Percentiles rank a stretch among this genome's conserved stretches.
Evolutionary conservation across 345 rosid genomes (phyloP).

Genomic region (Salix caprea): DNA sequence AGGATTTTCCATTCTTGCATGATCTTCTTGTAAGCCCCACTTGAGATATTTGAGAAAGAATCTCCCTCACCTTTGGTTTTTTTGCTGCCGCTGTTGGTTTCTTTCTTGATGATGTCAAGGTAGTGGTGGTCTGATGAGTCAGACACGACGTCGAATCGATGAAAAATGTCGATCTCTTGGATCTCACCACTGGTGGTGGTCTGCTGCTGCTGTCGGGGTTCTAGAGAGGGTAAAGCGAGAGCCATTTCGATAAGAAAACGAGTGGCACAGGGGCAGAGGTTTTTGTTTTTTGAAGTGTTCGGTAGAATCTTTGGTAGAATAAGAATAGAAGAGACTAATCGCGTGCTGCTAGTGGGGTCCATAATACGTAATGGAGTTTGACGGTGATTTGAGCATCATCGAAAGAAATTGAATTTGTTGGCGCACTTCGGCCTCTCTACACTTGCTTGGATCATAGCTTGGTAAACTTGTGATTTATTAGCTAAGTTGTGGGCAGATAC

Average conservation of each 20-base stretch:
- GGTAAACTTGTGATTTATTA: too few species aligned
- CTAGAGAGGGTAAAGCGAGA: constrained; percentile 1
- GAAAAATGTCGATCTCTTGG: constrained; percentile 24
- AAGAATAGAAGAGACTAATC: neutral
- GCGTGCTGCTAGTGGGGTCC: neutral
- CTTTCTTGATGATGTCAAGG: neutral
- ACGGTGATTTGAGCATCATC: neutral
- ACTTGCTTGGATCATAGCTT: too few species aligned
- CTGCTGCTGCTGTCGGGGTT: neutral
- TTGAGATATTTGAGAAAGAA: constrained; percentile 17
- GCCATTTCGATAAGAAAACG: constrained; percentile 10
- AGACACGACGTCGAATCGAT: constrained; percentile 36
- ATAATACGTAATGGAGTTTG: neutral
- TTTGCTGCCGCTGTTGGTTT: neutral
- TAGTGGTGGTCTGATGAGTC: constrained; percentile 39
- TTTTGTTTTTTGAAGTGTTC: neutral
- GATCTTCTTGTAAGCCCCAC: constrained; percentile 35
- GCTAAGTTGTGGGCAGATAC: too few species aligned
- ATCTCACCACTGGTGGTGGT: constrained; percentile 5
- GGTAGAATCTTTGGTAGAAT: neutral
- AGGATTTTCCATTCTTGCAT: constrained; percentile 55
- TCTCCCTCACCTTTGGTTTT: neutral
- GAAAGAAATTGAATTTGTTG: neutral
- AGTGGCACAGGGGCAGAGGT: neutral
- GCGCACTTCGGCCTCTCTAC: neutral